Base-by-base conservation (phyloP, 2,329 filamentous ascomycete species). In the Amauroascus niger region DNA sequence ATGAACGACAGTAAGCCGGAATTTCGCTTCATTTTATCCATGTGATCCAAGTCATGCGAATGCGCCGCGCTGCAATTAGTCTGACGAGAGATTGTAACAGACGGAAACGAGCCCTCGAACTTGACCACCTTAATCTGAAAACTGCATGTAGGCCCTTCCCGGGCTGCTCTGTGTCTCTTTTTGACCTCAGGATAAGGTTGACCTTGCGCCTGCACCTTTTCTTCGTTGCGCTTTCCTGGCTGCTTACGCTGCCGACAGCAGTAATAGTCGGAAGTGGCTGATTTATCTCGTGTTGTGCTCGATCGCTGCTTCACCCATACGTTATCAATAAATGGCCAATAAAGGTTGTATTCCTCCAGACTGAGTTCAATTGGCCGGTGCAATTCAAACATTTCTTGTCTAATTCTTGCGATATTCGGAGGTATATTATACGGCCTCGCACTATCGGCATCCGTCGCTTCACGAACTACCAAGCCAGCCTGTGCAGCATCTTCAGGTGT, bases 261-360 rank as follows among this genome's bases (percentile, higher is more conserved):
- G 54, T 75, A 76, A 57, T 74, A 74, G 45, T 75, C 73, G 2
- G 72, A 72, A 3, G 65, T 71, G 50, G 66, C 68, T 43, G 68
- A 67, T 2, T 70, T 71, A 56, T 68, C 69, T 58, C 69, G 70
- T 58, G 67, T 71, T 6, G 69, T 62, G 55, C 70, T 69, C 14
- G 65, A 67, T 55, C 72, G 67, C 57, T 74, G 70, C 51, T 74
- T 74, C 9, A 74, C 71, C 73, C 73, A 76, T n/a, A 75, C 69
- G 58, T 76, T 76, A 58, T 76, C 73, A 48, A 75, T 71, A 49
- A 73, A 76, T 6, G 73, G 73, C 68, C 72, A 75, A 58, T 74
- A 75, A 14, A 64, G 69, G 54, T 74, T 71, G 55, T 74, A 75
- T 50, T 76, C 73, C 22, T 70, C 67, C 35, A 70, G 59, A 16